A percentile compares a stretch with the other conserved stretches of the same genome.
Conservation (phyloP, 2,329 filamentous ascomycete genomes). For the Trichoderma harzianum region DNA sequence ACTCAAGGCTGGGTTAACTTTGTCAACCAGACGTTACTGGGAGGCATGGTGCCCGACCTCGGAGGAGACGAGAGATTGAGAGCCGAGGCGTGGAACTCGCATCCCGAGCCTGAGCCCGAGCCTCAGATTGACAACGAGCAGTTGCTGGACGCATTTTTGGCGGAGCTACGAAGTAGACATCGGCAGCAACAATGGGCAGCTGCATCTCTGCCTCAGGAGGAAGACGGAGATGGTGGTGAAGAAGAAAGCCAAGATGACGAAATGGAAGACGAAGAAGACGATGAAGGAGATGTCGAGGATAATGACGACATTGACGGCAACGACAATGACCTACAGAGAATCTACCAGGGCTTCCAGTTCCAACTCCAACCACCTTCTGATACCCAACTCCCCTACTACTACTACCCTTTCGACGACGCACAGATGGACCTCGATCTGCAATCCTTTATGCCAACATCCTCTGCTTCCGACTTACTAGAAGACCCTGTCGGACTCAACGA, state of each 20-base stretch:
- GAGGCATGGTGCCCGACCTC: constrained; percentile 24
- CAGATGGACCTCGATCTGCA: background rate
- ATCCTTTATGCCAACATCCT: background rate
- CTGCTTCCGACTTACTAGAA: too few species aligned
- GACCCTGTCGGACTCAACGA: too few species aligned
- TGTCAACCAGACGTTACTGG: constrained; percentile 25
- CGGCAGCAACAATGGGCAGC: background rate
- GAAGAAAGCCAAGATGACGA: constrained; percentile 16
- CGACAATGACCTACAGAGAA: background rate
- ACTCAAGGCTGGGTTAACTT: constrained; percentile 27
- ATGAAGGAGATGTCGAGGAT: background rate
- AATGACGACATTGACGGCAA: background rate
- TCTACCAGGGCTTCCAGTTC: background rate
- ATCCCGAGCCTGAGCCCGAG: constrained; percentile 19
- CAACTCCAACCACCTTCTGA: background rate
- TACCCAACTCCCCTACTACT: too few species aligned
- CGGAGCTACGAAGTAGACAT: constrained; percentile 4
- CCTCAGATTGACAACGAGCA: constrained; percentile 19
- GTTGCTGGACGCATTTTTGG: constrained; percentile 26
- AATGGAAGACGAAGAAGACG: background rate
- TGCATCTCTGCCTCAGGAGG: background rate
- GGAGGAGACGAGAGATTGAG: constrained; percentile 26
- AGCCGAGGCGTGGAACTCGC: constrained; percentile 25
- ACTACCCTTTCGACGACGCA: background rate
- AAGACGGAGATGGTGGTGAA: background rate